These are phyloP conservation scores for Yamadazyma epiphylla DNA, from an alignment of 1,139 yeast species.

Conservation along the genomic window DNA sequence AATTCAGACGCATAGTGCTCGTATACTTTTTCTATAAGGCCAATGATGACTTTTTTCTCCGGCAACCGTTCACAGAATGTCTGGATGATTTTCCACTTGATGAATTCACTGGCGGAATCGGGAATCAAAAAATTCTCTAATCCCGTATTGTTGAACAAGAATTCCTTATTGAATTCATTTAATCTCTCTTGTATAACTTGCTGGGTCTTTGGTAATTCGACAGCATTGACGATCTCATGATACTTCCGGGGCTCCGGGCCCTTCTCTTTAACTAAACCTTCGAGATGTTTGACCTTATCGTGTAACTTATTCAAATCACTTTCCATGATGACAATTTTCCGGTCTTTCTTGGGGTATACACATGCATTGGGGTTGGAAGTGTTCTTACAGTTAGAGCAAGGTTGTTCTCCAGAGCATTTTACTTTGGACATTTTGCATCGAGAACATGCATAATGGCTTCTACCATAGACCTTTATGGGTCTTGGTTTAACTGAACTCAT, in stretches of 20 bases:
- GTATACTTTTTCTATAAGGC: conserved; percentile 9
- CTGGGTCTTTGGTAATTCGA: not conserved
- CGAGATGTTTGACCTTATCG: conserved; percentile 35
- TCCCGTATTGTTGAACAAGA: conserved; percentile 11
- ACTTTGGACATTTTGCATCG: conserved; percentile 37
- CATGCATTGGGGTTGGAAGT: conserved; percentile 35
- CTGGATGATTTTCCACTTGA: conserved; percentile 21
- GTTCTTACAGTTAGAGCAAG: conserved; percentile 37
- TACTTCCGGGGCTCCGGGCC: not conserved
- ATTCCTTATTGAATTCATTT: conserved; percentile 10
- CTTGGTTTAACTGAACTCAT: conserved; percentile 22
- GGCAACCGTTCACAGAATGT: conserved; percentile 18
- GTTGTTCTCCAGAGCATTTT: conserved; percentile 43
- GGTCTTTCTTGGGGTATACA: conserved; percentile 45
- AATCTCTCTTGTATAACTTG: conserved; percentile 11
- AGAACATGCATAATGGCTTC: conserved; percentile 40
- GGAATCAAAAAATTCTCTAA: conserved; percentile 19
- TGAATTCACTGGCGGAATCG: conserved; percentile 23
- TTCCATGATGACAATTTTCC: conserved; percentile 51
- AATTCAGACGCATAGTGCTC: conserved; percentile 13
- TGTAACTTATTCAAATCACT: conserved; percentile 44
- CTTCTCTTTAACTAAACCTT: conserved; percentile 9
- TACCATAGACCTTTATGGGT: conserved; percentile 39
- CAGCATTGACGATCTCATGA: not conserved
- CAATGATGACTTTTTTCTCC: conserved; percentile 5